Base-by-base conservation (phyloP, 257 asterid species). In the Plantago ovata region DNA sequence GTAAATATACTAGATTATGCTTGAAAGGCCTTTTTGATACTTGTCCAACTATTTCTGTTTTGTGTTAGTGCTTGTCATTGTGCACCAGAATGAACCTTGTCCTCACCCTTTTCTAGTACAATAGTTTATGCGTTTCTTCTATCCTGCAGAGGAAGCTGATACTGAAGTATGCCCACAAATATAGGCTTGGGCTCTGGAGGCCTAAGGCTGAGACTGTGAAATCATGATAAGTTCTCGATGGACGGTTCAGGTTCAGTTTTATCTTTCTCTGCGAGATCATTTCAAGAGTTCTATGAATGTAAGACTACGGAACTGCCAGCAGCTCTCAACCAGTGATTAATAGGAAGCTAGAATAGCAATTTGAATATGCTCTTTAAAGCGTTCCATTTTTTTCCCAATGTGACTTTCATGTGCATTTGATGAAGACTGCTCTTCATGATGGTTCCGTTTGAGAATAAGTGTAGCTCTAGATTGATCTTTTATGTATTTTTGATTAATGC, bases 181-280 rank as follows among this genome's bases (percentile, higher is more conserved):
- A 91, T 66, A 77, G 96, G 74, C 86, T 87, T 60, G 95, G 98
- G 53, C 90, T 91, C 38, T 87, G 96, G 98, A 83, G 94, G 73
- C 98, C 98, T n/a, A 64, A 80, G 63, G 82, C 84, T 28, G 76
- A 69, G 67, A 78, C 81, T 47, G 56, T 74, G 23, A 82, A n/a
- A n/a, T n/a, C 88, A 33, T 76, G 74, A 66, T 36, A 63, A 56
- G 41, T 44, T 43, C 6, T n/a, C n/a, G n/a, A n/a, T n/a, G 32
- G 54, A 43, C 13, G 4, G 53, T 20, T n/a, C n/a, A n/a, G n/a
- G n/a, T n/a, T n/a, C 36, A 14, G 48, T 40, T 22, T 13, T 38
- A 24, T 45, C 47, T 32, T 38, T 45, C 46, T 51, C 2, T 49
- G 21, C 24, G n/a, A 20, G 55, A n/a, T 45, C 22, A 6, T 45